Base-by-base conservation (phyloP, 805 yeast species). In the Wickerhamomyces rabaulensis region DNA sequence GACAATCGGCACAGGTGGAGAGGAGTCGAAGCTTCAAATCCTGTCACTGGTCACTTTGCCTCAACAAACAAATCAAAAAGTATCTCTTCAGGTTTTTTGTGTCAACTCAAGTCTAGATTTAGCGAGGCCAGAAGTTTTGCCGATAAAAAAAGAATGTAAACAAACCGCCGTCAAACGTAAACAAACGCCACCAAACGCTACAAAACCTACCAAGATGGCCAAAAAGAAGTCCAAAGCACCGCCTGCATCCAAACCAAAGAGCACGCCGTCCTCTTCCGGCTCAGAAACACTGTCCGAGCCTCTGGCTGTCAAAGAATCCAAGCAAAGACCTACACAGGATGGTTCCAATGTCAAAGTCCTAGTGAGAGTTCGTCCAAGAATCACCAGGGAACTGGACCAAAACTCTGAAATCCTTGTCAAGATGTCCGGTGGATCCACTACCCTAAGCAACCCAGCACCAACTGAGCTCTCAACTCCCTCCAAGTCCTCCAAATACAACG, bases 321-420 rank as follows among this genome's bases (percentile, higher is more conserved):
- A 27, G n/a, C n/a, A 12, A 13, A 27, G 12, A 6, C 10, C 36
- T 16, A n/a, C 36, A 6, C 17, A 7, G 13, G 36, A 33, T 9
- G 20, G 36, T 33, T 43, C 58, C 27, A 70, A 66, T 48, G 73
- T 77, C 29, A 70, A 71, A 45, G 82, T 77, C 1, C 57, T 71
- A n/a, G 80, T 77, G 1, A 60, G 84, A 15, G 80, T 78, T 3
- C 61, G 84, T 43, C 83, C 84, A 1, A 44, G 52, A n/a, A 40
- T 57, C 0, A 31, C 47, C 1, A 48, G 64, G 21, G 64, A 60
- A 25, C 33, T 44, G 3, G 52, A 50, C 6, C 35, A 26, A 9
- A 31, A 50, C 9, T 52, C 43, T 3, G 51, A 49, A 2, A 36
- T 60, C 0, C 44, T 60, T 3, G 56, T 60, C 0, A 38, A 46